Evolutionary conservation across 306 rosid genomes (phyloP).

Genomic region (Citrullus mucosospermus): DNA sequence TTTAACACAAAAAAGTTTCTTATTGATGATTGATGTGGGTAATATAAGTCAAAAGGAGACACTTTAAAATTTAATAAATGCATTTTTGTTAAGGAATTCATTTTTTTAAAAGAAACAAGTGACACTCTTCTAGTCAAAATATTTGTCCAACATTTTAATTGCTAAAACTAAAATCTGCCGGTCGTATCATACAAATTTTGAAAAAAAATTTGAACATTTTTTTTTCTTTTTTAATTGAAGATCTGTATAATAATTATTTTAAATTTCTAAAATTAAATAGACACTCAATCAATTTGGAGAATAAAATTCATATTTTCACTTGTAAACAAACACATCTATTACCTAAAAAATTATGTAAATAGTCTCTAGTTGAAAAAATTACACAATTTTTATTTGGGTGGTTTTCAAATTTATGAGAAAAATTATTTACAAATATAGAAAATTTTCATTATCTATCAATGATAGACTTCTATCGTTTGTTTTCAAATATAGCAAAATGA

Average conservation of each 20-base stretch:
- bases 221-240: neutral
- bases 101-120: neutral
- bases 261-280: neutral
- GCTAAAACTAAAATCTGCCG: neutral
- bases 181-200: neutral
- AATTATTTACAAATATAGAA: no score
- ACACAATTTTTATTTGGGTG: no score
- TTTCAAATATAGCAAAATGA: no score
- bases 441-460: no score
- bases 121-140: neutral
- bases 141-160: neutral
- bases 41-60: neutral
- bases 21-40: neutral
- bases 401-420: no score
- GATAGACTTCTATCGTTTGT: no score
- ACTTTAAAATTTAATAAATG: neutral
- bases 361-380: no score
- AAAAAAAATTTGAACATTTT: neutral
- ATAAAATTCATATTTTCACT: no score
- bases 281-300: no score
- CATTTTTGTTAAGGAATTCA: neutral
- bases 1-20: neutral
- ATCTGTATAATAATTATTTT: neutral
- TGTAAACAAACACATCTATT: no score
- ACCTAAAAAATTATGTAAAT: no score